phyloP scores from a whole-genome alignment of 2,329 filamentous ascomycete genomes.

The Cladobotryum mycophilum region DNA sequence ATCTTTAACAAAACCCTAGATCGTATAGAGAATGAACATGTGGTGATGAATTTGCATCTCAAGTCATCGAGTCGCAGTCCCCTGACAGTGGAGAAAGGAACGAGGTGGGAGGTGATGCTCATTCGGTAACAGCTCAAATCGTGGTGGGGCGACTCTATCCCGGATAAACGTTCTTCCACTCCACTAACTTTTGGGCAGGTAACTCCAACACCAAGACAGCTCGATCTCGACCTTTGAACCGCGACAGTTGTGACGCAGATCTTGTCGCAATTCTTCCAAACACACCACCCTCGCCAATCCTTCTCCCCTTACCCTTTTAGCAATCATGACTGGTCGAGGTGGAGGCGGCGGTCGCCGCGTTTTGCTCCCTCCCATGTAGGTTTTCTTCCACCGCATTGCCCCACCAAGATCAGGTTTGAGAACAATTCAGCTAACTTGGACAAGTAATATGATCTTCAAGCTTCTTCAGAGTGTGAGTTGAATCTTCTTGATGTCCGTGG shows the following conservation, averaged over 20 bases:
- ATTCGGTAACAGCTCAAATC: too few species aligned
- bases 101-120: too few species aligned
- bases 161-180: neutral
- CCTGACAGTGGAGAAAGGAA: too few species aligned
- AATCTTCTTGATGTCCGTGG: neutral
- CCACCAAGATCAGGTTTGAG: neutral
- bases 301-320: neutral
- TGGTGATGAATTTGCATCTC: too few species aligned
- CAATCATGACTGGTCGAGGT: slow-evolving; percentile 51
- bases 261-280: neutral
- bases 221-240: neutral
- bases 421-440: slow-evolving; percentile 17
- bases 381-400: slow-evolving; percentile 7
- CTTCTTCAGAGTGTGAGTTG: slow-evolving; percentile 59
- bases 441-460: slow-evolving; percentile 56
- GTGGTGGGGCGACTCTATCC: neutral
- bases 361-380: slow-evolving; percentile 51
- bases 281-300: neutral
- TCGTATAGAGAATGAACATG: too few species aligned
- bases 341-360: slow-evolving; percentile 55
- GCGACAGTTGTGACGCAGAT: neutral
- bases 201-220: neutral
- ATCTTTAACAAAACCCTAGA: too few species aligned
- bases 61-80: too few species aligned
- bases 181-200: neutral